Evolutionary conservation across 345 rosid species (phyloP), one percentile per base, ranked within the genome.

Genomic region (Pistacia atlantica): DNA sequence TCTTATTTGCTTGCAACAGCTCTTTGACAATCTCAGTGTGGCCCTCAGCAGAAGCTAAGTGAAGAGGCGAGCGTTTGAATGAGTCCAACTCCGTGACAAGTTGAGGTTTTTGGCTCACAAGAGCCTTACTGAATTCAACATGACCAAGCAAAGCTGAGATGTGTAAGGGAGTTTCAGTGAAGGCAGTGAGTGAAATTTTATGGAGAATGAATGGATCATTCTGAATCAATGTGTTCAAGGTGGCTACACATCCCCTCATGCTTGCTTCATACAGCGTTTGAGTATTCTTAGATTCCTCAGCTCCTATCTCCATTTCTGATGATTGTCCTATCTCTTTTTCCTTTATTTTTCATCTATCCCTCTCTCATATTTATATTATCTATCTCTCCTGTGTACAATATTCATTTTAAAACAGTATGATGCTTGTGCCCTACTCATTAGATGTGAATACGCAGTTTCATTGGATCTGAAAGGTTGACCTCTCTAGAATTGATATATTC

Each of bases 21-120:
- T 63, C 42, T 17, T 48, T 48, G 62, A 81, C 84, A 16, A 81
- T 59, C 58, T 55, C 52, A 4, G 3, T 28, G 20, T 68, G 79
- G 14, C 78, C 84, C 55, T 74, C 65, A 10, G 81, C 81, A 11
- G 75, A 37, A 45, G 80, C 84, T 46, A 77, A 67, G 84, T 81
- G 84, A 59, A 81, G 84, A 55, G 80, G 69, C 18, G 80, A 60
- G 60, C 18, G 65, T 20, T 74, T n/a, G 11, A 63, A 78, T 20
- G 74, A 78, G 63, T 78, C 79, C 58, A 61, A 3, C 75, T 69
- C 81, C 16, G 45, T 57, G 35, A 75, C 73, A 8, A 81, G 72
- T 28, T 70, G 62, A 45, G 79, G 71, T 6, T 46, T 59, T 18
- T 20, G 74, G 14, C 42, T n/a, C 22, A 81, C 10, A 69, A 82